Evolutionary conservation across 495 filamentous ascomycete species (phyloP).

Genomic region (Penicillium silybi): DNA sequence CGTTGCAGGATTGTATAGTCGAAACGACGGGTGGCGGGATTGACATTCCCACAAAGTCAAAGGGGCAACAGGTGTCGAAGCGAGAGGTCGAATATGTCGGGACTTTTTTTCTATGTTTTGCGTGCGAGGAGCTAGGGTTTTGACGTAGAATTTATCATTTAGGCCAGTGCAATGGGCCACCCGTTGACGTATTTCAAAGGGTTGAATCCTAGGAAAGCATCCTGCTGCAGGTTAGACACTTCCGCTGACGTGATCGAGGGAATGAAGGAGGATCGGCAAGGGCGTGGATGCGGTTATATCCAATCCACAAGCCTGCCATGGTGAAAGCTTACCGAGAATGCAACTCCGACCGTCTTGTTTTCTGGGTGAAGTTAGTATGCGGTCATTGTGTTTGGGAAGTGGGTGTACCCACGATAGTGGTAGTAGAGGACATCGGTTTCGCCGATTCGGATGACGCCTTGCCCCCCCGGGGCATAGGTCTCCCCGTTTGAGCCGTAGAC

Average conservation of each 20-base stretch:
- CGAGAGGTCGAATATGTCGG: background rate
- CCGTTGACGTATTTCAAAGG: slow-evolving; percentile 40
- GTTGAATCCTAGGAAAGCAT: slow-evolving; percentile 43
- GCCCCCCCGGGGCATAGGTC: slow-evolving; percentile 46
- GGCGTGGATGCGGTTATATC: slow-evolving; percentile 7
- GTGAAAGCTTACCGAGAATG: slow-evolving; percentile 29
- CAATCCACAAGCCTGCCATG: slow-evolving; percentile 13
- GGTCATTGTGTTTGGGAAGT: background rate
- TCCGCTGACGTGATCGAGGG: background rate
- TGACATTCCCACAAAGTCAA: background rate
- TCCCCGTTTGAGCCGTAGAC: slow-evolving; percentile 46
- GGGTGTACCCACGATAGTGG: slow-evolving; percentile 38
- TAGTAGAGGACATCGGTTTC: slow-evolving; percentile 43
- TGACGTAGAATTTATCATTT: background rate
- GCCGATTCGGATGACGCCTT: slow-evolving; percentile 35
- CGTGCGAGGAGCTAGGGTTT: background rate
- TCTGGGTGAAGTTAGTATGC: slow-evolving; percentile 26
- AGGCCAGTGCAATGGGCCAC: slow-evolving; percentile 37
- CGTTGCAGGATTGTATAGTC: background rate
- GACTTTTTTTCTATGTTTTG: background rate
- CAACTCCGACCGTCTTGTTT: slow-evolving; percentile 40
- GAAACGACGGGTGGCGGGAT: background rate
- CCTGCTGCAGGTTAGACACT: slow-evolving; percentile 25
- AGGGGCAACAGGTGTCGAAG: background rate
- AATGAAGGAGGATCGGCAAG: slow-evolving; percentile 21